A percentile compares a stretch with the other conserved stretches of the same genome.
phyloP scores from a whole-genome alignment of 2,329 filamentous ascomycete genomes.

The Nemania diffusa region DNA sequence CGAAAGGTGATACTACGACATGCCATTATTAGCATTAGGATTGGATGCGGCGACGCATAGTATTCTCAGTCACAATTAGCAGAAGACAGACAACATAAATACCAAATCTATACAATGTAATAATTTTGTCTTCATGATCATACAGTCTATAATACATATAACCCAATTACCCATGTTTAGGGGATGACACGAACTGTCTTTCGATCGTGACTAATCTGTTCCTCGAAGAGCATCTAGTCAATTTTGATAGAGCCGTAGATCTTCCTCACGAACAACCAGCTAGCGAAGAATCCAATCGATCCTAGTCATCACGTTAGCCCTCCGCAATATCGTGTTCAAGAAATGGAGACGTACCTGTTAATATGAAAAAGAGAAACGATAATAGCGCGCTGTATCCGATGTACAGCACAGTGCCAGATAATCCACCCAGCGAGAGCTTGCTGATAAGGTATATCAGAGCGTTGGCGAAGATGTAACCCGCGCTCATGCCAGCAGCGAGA shows the following conservation, averaged over 20 bases:
- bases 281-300: slow-evolving; percentile 93
- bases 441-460: slow-evolving; percentile 91
- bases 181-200: neutral
- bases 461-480: slow-evolving; percentile 90
- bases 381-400: slow-evolving; percentile 91
- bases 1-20: neutral
- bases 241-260: slow-evolving; percentile 99
- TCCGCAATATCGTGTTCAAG: neutral
- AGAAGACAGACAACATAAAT: neutral
- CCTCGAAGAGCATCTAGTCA: slow-evolving; percentile 65
- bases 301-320: slow-evolving; percentile 63
- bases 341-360: slow-evolving; percentile 77
- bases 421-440: slow-evolving; percentile 83
- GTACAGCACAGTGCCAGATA: slow-evolving; percentile 90
- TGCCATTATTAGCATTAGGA: neutral
- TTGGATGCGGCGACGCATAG: neutral
- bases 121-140: slow-evolving; percentile 26
- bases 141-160: slow-evolving; percentile 40
- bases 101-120: slow-evolving; percentile 15
- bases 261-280: slow-evolving; percentile 91
- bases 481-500: slow-evolving; percentile 88
- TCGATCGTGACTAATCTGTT: neutral
- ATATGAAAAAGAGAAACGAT: slow-evolving; percentile 89
- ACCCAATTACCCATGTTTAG: slow-evolving; percentile 24
- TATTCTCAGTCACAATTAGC: neutral